Evolutionary conservation across 2,329 filamentous ascomycete genomes (phyloP), one percentile per base, ranked within the genome.

Genomic region (Ascochyta viciae-villosae): DNA sequence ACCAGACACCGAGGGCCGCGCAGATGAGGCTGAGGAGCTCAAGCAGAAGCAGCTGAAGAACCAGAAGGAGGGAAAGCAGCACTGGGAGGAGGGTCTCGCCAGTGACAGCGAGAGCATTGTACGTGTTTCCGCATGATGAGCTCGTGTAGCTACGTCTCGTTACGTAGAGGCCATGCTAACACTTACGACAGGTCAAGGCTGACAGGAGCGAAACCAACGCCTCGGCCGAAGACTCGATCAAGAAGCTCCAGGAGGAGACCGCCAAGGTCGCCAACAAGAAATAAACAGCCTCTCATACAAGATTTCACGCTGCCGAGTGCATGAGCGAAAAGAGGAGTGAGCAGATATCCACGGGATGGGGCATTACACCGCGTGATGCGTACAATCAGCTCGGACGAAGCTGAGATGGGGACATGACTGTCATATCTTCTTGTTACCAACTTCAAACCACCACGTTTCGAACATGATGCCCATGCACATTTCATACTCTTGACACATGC

Each of bases 191-290:
- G 67, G 64, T 81, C 54, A 77, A 77, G 53, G 80, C 80, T 3
- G 79, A 82, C 61, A 73, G 74, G 42, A 72, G 74, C 63, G 68
- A 80, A 48, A 74, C 76, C 16, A 63, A 75, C 43, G 68, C 76
- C 46, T 73, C 60, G 35, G 60, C 78, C 39, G 67, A 74, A 26
- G 63, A 76, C 47, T 74, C 77, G 34, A 80, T 81, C 57, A 74
- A 78, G 67, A 74, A 80, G 52, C 62, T 82, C 49, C 79, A 82
- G 65, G 74, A 81, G 67, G 72, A 81, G 72, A 72, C 77, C 2
- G 75, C 74, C 54, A 72, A 77, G 63, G 62, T 77, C 56, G 65
- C 64, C n/a, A 46, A 50, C n/a, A 56, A 66, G 50, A 26, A 47
- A 44, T 58, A 47, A 26, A 43, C 4, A 31, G 6, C 7, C 29